These are phyloP conservation scores for Oryza glumipatula DNA, from an alignment of 176 grass and related monocot species.

Conservation along the genomic window DNA sequence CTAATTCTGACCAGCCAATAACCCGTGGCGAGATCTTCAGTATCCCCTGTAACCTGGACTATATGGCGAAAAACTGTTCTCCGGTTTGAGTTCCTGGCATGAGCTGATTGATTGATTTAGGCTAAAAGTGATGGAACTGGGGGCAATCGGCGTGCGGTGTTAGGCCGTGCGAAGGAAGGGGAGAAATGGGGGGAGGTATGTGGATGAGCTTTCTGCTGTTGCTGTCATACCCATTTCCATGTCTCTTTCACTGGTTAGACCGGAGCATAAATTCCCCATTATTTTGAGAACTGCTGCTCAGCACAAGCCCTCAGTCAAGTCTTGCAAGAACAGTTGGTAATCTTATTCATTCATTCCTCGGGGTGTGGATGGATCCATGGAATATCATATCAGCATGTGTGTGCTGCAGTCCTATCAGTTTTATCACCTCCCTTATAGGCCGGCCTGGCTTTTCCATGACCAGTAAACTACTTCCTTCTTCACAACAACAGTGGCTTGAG, in stretches of 20 bases:
- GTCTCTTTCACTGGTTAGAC: slow-evolving; percentile 44
- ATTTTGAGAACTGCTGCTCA: background rate
- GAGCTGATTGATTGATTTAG: slow-evolving; percentile 26
- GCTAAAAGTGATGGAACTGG: slow-evolving; percentile 32
- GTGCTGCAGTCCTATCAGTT: slow-evolving; percentile 18
- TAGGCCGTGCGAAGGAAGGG: slow-evolving; percentile 11
- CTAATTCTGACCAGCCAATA: slow-evolving; percentile 34
- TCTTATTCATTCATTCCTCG: slow-evolving; percentile 23
- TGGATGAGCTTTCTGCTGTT: slow-evolving; percentile 48
- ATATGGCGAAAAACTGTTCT: background rate
- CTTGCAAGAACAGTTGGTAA: slow-evolving; percentile 24
- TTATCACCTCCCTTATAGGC: background rate
- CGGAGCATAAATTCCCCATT: slow-evolving; percentile 51
- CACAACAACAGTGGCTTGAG: background rate
- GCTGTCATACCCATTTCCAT: slow-evolving; percentile 56
- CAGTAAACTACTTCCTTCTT: background rate
- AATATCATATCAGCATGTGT: slow-evolving; percentile 27
- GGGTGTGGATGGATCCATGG: background rate
- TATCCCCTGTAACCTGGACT: slow-evolving; percentile 18
- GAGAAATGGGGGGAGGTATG: slow-evolving; percentile 10
- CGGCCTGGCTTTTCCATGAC: slow-evolving; percentile 32
- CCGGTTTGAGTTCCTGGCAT: background rate
- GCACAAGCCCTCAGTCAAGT: background rate
- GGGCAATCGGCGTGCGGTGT: slow-evolving; percentile 26
- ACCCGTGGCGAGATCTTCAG: slow-evolving; percentile 18